A percentile compares a stretch with the other conserved stretches of the same genome.
Conservation (phyloP, 345 rosid genomes). For the Erysimum cheiranthoides region DNA sequence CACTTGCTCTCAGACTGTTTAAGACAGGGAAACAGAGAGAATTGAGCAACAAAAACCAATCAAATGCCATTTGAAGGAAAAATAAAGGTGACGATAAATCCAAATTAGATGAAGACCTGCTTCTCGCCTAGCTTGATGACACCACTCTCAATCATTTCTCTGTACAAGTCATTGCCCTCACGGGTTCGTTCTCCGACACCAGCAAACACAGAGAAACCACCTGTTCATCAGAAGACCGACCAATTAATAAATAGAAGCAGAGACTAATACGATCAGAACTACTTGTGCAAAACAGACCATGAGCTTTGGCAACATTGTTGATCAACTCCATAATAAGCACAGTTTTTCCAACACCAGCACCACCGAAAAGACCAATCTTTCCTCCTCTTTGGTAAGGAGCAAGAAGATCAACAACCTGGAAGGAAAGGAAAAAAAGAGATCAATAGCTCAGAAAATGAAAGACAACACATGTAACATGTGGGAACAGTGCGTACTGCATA, state of each 20-base stretch:
- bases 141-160: conserved; percentile 99
- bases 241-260: background rate
- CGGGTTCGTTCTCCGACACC: conserved; percentile 99
- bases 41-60: background rate
- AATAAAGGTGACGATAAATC: background rate
- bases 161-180: conserved; percentile 97
- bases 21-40: background rate
- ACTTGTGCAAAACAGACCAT: conserved; percentile 51
- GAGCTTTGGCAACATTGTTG: conserved; percentile 97
- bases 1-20: conserved; percentile 91
- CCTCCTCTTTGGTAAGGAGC: conserved; percentile 99
- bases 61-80: background rate
- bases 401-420: conserved; percentile 93
- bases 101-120: conserved; percentile 56
- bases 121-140: conserved; percentile 99
- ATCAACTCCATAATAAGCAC: conserved; percentile 99
- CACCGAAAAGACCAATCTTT: conserved; percentile 98
- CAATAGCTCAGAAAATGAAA: background rate
- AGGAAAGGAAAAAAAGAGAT: background rate
- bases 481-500: background rate
- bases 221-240: conserved; percentile 46
- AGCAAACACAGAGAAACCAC: conserved; percentile 99
- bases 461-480: background rate
- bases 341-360: conserved; percentile 99
- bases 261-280: background rate